Evolutionary conservation across 495 filamentous ascomycete genomes (phyloP).

Genomic region (Neurospora sp.): DNA sequence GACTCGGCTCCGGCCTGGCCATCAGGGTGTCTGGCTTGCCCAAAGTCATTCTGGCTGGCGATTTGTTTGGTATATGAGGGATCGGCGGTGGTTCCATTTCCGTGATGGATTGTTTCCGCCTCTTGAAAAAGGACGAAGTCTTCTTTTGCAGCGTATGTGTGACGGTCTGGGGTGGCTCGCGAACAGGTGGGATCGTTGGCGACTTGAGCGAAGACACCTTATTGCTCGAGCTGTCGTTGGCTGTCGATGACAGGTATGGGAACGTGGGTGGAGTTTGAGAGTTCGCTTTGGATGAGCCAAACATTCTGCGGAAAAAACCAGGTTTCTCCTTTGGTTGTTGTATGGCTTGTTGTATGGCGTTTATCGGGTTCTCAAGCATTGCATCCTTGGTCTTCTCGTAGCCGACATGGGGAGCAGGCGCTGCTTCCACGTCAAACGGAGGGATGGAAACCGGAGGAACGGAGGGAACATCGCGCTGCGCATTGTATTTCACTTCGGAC

Average conservation of each 20-base stretch:
- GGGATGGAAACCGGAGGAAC: conserved; percentile 17
- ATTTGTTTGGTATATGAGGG: conserved; percentile 17
- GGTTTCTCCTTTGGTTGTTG: conserved; percentile 53
- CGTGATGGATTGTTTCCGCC: conserved; percentile 79
- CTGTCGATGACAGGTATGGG: conserved; percentile 10
- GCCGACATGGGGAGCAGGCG: conserved; percentile 44
- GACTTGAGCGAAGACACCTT: conserved; percentile 22
- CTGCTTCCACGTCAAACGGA: conserved; percentile 31
- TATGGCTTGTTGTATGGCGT: conserved; percentile 11
- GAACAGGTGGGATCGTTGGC: conserved; percentile 37
- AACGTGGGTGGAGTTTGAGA: conserved; percentile 9
- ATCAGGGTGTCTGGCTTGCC: conserved; percentile 16
- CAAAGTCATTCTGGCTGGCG: conserved; percentile 18
- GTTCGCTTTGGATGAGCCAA: conserved; percentile 48
- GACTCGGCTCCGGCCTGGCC: conserved; percentile 42
- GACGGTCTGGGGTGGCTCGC: conserved; percentile 32
- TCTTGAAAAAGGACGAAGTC: conserved; percentile 81
- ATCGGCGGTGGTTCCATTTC: conserved; percentile 35
- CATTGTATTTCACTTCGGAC: conserved; percentile 14
- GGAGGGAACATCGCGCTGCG: conserved; percentile 17
- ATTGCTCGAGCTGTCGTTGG: conserved; percentile 11
- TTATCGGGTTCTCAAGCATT: conserved; percentile 14
- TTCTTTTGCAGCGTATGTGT: conserved; percentile 70
- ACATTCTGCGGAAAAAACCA: conserved; percentile 89
- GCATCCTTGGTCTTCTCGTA: conserved; percentile 49